phyloP scores from a whole-genome alignment of 768 basidiomycete species.

The Erythrobasidium yunnanense region DNA sequence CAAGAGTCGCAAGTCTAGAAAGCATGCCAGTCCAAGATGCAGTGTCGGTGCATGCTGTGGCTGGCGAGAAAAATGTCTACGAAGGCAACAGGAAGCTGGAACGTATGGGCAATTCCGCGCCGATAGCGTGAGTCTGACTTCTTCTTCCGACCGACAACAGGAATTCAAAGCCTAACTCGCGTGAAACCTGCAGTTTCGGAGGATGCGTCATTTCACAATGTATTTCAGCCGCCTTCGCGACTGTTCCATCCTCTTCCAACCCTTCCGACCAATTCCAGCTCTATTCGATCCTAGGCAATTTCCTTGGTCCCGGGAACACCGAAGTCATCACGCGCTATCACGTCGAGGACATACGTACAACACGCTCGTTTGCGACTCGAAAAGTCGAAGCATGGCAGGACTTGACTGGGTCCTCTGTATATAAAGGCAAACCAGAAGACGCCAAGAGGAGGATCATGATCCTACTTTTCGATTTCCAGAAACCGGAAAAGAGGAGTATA shows the following conservation, averaged over 20 bases:
- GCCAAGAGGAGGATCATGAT: slow-evolving; percentile 16
- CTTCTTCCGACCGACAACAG: background rate
- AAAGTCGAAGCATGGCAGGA: slow-evolving; percentile 22
- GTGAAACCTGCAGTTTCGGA: slow-evolving; percentile 5
- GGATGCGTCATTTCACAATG: slow-evolving; percentile 18
- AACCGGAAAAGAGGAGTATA: slow-evolving; percentile 13
- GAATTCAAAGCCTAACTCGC: background rate
- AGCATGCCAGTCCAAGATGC: too few relatives aligned
- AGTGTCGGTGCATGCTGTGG: too few relatives aligned
- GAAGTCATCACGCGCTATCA: slow-evolving; percentile 3
- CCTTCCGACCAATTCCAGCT: background rate
- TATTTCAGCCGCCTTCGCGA: slow-evolving; percentile 18
- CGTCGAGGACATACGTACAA: slow-evolving; percentile 2
- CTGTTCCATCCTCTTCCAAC: background rate
- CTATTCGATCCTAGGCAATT: slow-evolving; percentile 5
- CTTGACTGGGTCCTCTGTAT: background rate
- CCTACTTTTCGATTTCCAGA: slow-evolving; percentile 5
- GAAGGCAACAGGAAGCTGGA: background rate
- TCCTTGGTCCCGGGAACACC: slow-evolving; percentile 15
- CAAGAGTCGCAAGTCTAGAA: too few relatives aligned
- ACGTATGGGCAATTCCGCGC: background rate
- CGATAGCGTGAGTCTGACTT: background rate
- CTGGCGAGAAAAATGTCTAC: background rate
- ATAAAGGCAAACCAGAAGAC: background rate
- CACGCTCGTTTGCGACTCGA: slow-evolving; percentile 7